Evolutionary conservation across 352 stramenopile species (phyloP).

Genomic region (Albugo candida): DNA sequence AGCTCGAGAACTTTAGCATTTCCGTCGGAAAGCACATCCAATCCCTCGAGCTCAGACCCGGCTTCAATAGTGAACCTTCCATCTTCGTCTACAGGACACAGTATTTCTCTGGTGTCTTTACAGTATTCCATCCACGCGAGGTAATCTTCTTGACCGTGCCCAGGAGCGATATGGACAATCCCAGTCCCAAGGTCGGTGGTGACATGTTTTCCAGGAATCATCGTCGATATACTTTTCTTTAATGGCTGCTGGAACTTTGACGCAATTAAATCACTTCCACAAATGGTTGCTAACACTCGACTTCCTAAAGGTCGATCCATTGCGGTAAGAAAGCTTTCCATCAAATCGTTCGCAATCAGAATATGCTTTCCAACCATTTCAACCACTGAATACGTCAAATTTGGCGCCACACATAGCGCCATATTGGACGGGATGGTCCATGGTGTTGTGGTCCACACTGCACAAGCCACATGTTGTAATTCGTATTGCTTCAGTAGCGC

Average conservation of each 20-base stretch:
- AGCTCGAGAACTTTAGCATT: constrained; percentile 84
- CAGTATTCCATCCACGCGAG: constrained; percentile 30
- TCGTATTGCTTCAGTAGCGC: constrained; percentile 17
- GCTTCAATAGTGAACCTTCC: constrained; percentile 81
- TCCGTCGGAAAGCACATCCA: constrained; percentile 83
- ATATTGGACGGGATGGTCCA: constrained; percentile 98
- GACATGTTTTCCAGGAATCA: constrained; percentile 94
- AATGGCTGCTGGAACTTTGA: constrained; percentile 82
- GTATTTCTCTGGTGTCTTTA: constrained; percentile 27
- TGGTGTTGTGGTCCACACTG: constrained; percentile 97
- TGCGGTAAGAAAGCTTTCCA: constrained; percentile 19
- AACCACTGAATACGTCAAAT: constrained; percentile 89
- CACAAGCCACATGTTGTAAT: constrained; percentile 21
- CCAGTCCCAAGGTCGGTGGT: constrained; percentile 95
- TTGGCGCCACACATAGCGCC: constrained; percentile 90
- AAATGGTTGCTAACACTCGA: constrained; percentile 38
- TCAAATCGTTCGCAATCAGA: constrained; percentile 36
- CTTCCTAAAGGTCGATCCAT: constrained; percentile 12
- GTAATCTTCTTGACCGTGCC: constrained; percentile 95
- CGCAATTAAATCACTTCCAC: constrained; percentile 27
- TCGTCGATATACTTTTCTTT: constrained; percentile 26
- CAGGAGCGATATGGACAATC: constrained; percentile 96
- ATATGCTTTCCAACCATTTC: constrained; percentile 18
- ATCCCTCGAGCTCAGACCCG: constrained; percentile 66
- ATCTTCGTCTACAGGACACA: constrained; percentile 44